Conservation (phyloP, 2,329 filamentous ascomycete species). For the Alternaria tenuissima region DNA sequence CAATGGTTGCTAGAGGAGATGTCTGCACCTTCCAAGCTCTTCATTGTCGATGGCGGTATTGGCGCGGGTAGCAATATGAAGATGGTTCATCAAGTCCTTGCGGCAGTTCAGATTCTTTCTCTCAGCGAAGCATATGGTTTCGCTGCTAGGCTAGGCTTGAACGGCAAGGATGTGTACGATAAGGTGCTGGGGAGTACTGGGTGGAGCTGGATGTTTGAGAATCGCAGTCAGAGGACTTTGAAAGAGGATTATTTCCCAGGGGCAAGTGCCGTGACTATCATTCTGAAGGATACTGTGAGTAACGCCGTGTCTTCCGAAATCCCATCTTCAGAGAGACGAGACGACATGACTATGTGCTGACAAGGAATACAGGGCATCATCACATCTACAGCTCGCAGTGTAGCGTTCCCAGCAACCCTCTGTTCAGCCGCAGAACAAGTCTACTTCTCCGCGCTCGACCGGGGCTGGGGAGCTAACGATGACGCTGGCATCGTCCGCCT, state of each 20-base stretch:
- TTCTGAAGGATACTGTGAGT: constrained; percentile 56
- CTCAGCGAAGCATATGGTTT: constrained; percentile 66
- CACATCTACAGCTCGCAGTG: constrained; percentile 68
- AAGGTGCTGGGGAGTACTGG: constrained; percentile 56
- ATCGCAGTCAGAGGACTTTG: constrained; percentile 63
- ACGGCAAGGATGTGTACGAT: constrained; percentile 60
- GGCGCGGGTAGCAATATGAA: constrained; percentile 65
- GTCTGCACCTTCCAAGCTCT: constrained; percentile 67
- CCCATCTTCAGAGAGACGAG: not conserved
- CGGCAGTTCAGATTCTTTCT: constrained; percentile 65
- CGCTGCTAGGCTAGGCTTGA: constrained; percentile 61
- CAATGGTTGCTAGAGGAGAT: constrained; percentile 69
- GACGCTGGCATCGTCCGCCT: constrained; percentile 65
- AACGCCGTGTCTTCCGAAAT: no score
- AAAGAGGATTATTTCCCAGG: constrained; percentile 59
- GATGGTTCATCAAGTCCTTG: constrained; percentile 66
- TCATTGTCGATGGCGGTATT: constrained; percentile 61
- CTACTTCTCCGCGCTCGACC: constrained; percentile 67
- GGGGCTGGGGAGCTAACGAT: constrained; percentile 64
- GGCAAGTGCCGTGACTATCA: constrained; percentile 56
- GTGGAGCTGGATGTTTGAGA: constrained; percentile 65
- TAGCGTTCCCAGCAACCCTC: constrained; percentile 68
- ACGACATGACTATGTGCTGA: constrained; percentile 4
- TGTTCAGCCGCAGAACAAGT: constrained; percentile 70
- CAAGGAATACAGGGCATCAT: constrained; percentile 63